These are phyloP conservation scores for Aureobasidium sp. DNA, from an alignment of 2,329 filamentous ascomycete genomes.

Conservation along the genomic window DNA sequence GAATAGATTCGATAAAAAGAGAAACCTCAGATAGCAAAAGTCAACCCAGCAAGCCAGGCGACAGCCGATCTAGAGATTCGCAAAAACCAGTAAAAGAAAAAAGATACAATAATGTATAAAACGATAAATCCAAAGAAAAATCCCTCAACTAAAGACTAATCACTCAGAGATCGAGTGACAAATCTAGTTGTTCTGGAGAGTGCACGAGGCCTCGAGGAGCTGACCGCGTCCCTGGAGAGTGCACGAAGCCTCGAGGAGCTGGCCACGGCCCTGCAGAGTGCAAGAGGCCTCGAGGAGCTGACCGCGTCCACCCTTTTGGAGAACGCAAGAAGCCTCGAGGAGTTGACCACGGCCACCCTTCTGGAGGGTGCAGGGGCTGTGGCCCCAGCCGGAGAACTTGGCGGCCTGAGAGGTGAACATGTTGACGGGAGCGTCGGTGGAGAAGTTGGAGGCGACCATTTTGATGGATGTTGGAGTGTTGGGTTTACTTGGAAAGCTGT, in stretches of 20 bases:
- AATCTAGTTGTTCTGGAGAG: background rate
- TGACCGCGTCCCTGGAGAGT: background rate
- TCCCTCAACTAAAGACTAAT: too few species aligned
- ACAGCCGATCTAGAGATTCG: background rate
- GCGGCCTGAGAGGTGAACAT: too few species aligned
- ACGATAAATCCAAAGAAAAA: too few species aligned
- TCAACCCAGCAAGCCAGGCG: background rate
- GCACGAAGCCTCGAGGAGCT: background rate
- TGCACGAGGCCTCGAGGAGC: background rate
- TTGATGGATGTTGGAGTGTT: background rate
- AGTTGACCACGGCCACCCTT: background rate
- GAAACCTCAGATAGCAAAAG: background rate
- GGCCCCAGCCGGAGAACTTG: too few species aligned
- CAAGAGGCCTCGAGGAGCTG: background rate
- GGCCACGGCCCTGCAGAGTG: background rate
- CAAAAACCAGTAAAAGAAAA: background rate
- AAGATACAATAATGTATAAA: too few species aligned
- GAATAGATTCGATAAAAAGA: background rate
- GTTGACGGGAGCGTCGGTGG: background rate
- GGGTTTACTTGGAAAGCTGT: slow-evolving; percentile 2
- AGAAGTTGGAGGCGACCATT: background rate
- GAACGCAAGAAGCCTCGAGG: background rate
- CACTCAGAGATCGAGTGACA: too few species aligned
- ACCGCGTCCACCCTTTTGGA: background rate
- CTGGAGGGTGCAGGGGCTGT: background rate